Percentiles rank a stretch among this genome's conserved stretches.
These are phyloP conservation scores for Claviceps sp. DNA, from an alignment of 2,329 filamentous ascomycete species.

Conservation along the genomic window DNA sequence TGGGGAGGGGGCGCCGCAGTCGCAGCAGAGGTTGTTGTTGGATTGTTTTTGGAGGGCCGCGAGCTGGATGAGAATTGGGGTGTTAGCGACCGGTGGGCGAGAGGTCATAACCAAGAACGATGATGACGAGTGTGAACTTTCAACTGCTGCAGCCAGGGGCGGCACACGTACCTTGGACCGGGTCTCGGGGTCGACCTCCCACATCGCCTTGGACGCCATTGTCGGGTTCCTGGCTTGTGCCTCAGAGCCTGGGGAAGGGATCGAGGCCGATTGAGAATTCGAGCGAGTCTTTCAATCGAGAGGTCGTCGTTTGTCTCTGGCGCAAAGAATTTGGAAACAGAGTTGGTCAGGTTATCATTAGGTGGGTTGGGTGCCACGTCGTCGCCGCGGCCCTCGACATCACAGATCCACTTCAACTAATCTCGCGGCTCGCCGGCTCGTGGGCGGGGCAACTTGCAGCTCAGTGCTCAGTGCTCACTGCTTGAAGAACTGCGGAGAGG, in stretches of 20 bases:
- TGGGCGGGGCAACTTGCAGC: constrained; percentile 2
- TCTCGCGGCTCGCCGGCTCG: neutral
- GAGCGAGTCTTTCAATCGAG: neutral
- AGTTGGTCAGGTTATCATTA: neutral
- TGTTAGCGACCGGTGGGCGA: neutral
- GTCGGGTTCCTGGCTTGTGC: constrained; percentile 7
- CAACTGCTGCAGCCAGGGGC: neutral
- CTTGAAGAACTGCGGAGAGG: too few species aligned
- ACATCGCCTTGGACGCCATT: constrained; percentile 70
- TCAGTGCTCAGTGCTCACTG: neutral
- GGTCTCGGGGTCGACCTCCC: constrained; percentile 98
- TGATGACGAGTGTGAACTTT: constrained; percentile 2
- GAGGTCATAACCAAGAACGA: neutral
- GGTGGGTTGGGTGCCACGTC: neutral
- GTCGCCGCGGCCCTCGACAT: neutral
- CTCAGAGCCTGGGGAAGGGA: neutral
- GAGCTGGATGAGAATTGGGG: constrained; percentile 43
- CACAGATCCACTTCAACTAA: too few species aligned
- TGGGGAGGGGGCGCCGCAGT: constrained; percentile 88
- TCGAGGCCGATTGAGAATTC: neutral
- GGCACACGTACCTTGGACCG: constrained; percentile 61
- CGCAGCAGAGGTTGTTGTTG: constrained; percentile 82
- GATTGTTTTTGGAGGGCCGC: constrained; percentile 82
- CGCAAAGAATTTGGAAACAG: neutral
- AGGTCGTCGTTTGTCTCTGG: neutral